These are phyloP conservation scores for Panicum miliaceum DNA, from an alignment of 176 grass and related monocot genomes.

Conservation along the genomic window DNA sequence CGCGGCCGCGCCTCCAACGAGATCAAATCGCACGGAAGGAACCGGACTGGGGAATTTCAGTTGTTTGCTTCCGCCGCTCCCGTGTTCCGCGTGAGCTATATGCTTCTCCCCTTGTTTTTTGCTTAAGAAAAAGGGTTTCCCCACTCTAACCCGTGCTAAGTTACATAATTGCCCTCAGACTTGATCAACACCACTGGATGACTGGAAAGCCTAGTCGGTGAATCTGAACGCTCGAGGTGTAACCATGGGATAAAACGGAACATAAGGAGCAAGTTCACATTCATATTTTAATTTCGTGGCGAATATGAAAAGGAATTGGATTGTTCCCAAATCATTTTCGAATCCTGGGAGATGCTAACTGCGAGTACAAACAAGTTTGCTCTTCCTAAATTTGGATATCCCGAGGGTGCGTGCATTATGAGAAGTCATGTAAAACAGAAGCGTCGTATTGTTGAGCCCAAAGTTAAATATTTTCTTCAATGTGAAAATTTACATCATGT, in stretches of 20 bases:
- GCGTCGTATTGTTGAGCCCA: neutral
- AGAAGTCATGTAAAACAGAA: too few relatives aligned
- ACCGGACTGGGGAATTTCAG: constrained; percentile 47
- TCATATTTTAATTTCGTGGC: too few relatives aligned
- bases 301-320: too few relatives aligned
- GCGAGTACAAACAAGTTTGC: too few relatives aligned
- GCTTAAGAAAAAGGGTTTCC: neutral
- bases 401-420: too few relatives aligned
- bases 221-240: neutral
- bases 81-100: constrained; percentile 34
- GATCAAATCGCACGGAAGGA: constrained; percentile 45
- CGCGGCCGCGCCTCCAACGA: constrained; percentile 1
- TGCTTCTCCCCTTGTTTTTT: neutral
- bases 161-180: neutral
- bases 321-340: too few relatives aligned
- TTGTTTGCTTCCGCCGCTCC: constrained; percentile 38
- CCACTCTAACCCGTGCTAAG: neutral
- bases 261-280: too few relatives aligned
- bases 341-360: too few relatives aligned
- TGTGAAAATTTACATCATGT: too few relatives aligned
- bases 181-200: neutral
- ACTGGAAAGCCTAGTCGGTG: neutral
- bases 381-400: too few relatives aligned
- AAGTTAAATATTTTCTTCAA: neutral
- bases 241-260: too few relatives aligned